phyloP scores from a whole-genome alignment of 2,329 filamentous ascomycete genomes.

The Triangularia verruculosa region DNA sequence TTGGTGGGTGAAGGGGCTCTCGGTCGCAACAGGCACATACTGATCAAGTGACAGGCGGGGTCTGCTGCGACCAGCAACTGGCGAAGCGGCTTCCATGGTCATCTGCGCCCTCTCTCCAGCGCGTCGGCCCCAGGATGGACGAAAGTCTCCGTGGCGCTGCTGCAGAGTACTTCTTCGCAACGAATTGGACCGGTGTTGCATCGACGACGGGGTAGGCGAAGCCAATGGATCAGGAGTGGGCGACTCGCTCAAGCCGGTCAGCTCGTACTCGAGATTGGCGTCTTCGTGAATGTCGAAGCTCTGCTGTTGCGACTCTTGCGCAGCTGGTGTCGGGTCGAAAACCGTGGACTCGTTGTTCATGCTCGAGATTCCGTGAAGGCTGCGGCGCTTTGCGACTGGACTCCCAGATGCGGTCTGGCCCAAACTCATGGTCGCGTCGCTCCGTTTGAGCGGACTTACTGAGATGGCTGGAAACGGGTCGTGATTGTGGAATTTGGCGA shows the following conservation, averaged over 20 bases:
- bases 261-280: conserved; percentile 50
- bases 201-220: conserved; percentile 49
- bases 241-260: conserved; percentile 38
- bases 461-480: conserved; percentile 52
- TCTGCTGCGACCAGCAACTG: conserved; percentile 56
- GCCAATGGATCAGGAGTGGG: conserved; percentile 40
- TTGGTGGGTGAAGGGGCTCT: conserved; percentile 60
- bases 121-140: conserved; percentile 60
- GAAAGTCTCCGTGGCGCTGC: conserved; percentile 68
- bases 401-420: conserved; percentile 76
- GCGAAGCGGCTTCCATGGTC: conserved; percentile 53
- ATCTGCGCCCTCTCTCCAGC: conserved; percentile 55
- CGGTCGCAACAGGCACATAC: conserved; percentile 61
- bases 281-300: conserved; percentile 49
- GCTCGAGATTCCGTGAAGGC: conserved; percentile 71
- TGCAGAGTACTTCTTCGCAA: conserved; percentile 84
- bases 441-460: conserved; percentile 86
- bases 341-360: conserved; percentile 67
- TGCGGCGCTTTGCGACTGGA: conserved; percentile 87
- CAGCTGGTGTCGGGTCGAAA: conserved; percentile 59
- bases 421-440: conserved; percentile 83
- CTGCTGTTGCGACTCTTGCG: conserved; percentile 31
- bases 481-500: conserved; percentile 50
- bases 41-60: conserved; percentile 78
- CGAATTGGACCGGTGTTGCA: conserved; percentile 70